Base-by-base conservation (phyloP, 768 basidiomycete species). In the Termitomyces sp. region DNA sequence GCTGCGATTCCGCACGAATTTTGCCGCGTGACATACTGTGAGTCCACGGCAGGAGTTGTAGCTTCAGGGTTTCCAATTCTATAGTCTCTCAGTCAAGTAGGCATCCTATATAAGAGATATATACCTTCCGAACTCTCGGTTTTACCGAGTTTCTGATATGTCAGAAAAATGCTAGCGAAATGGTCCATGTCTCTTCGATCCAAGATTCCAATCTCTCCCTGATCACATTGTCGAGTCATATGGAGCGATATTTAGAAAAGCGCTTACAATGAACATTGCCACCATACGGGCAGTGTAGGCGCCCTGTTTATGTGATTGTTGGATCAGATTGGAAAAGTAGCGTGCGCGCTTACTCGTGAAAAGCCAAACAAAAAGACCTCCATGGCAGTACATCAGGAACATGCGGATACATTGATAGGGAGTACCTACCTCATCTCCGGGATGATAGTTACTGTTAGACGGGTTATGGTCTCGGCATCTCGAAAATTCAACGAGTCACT, bases 361-460 rank as follows among this genome's bases (percentile, higher is more conserved):
- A 89, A 89, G 7, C 88, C 88, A 67, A 90, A 90, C 28, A 89
- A 75, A 67, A 85, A 89, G 14, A 90, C 83, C 88, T 89, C 55
- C 6, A 8, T 4, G n/a, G 16, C 25, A 25, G 14, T 12, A 11
- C 35, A 28, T 56, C 46, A 3, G 57, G 41, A n/a, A 46, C 16
- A 51, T 48, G 23, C 10, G 14, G 1, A 32, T 17, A 11, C 17
- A 19, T 19, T 45, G 21, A 28, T 11, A 17, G 12, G 14, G 35
- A 23, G 23, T 34, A 32, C 14, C n/a, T 16, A 86, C 88, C 75
- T 90, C 88, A 68, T 90, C 88, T 48, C 86, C 88, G 16, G 82
- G 82, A 48, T 70, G 72, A 61, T 83, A 90, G 60, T 90, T 90
- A 59, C 88, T 90, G 59, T 34, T 14, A n/a, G 6, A 8, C 45